Evolutionary conservation across 2,329 filamentous ascomycete species (phyloP), one percentile per base, ranked within the genome.

Genomic region (Teratosphaeria pseudoeucalypti): DNA sequence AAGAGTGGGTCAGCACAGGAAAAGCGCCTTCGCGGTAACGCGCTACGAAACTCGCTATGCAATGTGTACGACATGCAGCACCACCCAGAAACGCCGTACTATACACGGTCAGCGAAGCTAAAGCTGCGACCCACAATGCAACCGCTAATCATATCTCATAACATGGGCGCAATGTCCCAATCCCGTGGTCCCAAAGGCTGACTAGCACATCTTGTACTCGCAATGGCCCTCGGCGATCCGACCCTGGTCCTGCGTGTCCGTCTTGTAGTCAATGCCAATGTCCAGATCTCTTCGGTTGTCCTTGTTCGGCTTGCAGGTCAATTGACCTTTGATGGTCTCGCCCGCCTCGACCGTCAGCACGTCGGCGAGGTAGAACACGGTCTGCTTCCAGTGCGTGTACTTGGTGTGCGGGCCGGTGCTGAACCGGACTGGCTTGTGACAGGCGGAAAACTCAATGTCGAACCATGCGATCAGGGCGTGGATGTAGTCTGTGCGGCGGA

Each of bases 341-440:
- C 88, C 90, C 71, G 90, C 82, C 75, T 95, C 87, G 43, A 96
- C 91, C 19, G 92, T 97, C 65, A 99, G 79, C 37, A 96, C 89
- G 67, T 99, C 92, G 71, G 89, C 85, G 64, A 99, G 82, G 79
- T 99, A 99, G 79, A 99, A 97, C 63, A 99, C 94, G 12, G 94
- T 99, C 81, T 99, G 94, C 81, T 99, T 99, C 94, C 94, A 99
- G 82, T 99, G 94, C 19, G 94, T 99, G 79, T 97, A 97, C 79
- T 96, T 97, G 69, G 92, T 95, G 78, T 97, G 94, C 32, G 94
- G 94, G 26, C 94, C 94, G 19, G 94, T 99, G 58, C 90, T 95
- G 82, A 99, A 99, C 72, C 87, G 85, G 72, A 99, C 91, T 34
- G 91, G 89, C 83, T 97, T 97, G 83, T 99, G 94, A 83, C 94